Conservation (phyloP, 202 grass and related monocot species). For the Panicum virgatum region DNA sequence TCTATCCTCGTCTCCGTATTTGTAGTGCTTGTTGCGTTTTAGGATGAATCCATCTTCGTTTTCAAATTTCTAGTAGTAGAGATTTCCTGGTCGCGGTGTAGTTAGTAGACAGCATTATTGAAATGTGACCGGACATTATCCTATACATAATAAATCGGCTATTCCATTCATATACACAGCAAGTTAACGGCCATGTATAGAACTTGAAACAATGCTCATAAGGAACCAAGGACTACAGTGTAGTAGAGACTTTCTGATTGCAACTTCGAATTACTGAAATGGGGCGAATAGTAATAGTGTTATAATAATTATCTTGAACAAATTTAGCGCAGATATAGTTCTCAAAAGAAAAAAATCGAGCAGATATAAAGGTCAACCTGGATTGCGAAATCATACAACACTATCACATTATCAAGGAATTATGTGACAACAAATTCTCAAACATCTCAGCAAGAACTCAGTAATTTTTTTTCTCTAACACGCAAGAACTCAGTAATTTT, state of each 20-base stretch:
- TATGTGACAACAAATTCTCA: background rate
- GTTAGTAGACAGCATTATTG: no score
- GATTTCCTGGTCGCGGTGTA: no score
- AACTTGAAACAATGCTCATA: background rate
- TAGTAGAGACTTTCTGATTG: no score
- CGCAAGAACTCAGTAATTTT: no score
- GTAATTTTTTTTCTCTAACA: no score
- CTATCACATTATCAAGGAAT: background rate
- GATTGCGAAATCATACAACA: background rate
- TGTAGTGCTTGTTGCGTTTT: background rate
- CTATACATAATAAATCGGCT: background rate
- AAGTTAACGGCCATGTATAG: background rate
- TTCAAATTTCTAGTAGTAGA: no score
- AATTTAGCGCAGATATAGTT: background rate
- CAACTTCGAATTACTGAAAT: background rate
- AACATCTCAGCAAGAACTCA: background rate
- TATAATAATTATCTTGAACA: background rate
- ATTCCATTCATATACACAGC: background rate
- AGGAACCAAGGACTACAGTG: background rate
- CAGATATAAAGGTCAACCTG: no score
- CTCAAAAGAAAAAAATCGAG: no score
- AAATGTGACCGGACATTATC: background rate
- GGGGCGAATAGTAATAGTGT: background rate
- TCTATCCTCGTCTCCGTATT: no score
- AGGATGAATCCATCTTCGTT: background rate